Percentiles rank a stretch among this genome's conserved stretches.
Evolutionary conservation across 768 basidiomycete genomes (phyloP).

Genomic region (Boletus patriciae): DNA sequence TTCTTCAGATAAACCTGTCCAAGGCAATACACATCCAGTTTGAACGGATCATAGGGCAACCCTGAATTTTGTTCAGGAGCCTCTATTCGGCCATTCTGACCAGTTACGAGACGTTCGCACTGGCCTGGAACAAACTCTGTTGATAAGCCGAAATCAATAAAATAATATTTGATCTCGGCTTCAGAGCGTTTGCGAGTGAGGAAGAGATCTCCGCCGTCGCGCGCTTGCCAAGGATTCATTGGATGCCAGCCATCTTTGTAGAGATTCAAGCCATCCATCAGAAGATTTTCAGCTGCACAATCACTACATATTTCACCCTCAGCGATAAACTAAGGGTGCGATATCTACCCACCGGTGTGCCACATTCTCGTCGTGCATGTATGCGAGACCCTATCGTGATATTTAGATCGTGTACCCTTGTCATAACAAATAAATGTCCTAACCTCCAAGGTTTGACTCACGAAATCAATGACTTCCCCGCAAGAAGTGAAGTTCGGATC

Average conservation of each 20-base stretch:
- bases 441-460: constrained; percentile 29
- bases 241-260: constrained; percentile 33
- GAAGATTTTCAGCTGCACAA: constrained; percentile 29
- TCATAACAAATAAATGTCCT: too few species aligned
- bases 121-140: constrained; percentile 23
- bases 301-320: constrained; percentile 18
- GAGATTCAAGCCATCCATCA: constrained; percentile 26
- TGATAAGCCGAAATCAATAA: constrained; percentile 39
- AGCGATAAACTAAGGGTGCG: rapidly evolving
- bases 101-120: background rate
- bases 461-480: constrained; percentile 30
- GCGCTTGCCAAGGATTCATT: background rate
- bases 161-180: constrained; percentile 31
- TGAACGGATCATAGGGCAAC: constrained; percentile 31
- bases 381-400: constrained; percentile 38
- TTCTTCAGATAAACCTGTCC: constrained; percentile 26
- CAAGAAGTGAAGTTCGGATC: constrained; percentile 25
- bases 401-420: too few species aligned
- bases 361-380: constrained; percentile 36
- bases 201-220: constrained; percentile 16
- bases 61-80: constrained; percentile 24
- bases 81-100: constrained; percentile 8
- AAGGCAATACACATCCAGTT: constrained; percentile 29
- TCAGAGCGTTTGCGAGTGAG: constrained; percentile 26
- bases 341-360: constrained; percentile 33